Evolutionary conservation across 129 eudicot species (phyloP).

Genomic region (Flaveria ramosissima): DNA sequence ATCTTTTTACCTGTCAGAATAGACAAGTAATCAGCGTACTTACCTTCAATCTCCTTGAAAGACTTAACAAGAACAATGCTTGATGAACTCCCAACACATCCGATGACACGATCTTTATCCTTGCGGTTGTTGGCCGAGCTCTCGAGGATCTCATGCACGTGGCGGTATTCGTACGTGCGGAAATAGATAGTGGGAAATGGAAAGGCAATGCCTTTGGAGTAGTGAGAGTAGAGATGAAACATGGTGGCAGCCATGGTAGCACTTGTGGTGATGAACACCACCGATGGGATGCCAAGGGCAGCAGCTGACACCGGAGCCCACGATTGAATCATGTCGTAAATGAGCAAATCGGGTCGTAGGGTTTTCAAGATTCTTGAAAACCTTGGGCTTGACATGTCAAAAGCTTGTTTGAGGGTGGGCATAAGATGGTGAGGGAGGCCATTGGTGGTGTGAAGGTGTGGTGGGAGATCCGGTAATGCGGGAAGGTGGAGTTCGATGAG

Average conservation of each 20-base stretch:
- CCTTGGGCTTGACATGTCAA: constrained; percentile 17
- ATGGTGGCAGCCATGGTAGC: constrained; percentile 25
- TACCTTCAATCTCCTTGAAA: constrained; percentile 18
- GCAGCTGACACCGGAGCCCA: constrained; percentile 35
- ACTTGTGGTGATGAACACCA: constrained; percentile 33
- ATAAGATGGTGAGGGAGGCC: constrained; percentile 40
- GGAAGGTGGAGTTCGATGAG: constrained; percentile 26
- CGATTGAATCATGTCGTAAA: constrained; percentile 32
- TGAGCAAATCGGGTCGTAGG: constrained; percentile 37
- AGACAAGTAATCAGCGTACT: constrained; percentile 3
- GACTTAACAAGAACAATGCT: constrained; percentile 22
- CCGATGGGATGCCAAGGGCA: constrained; percentile 25
- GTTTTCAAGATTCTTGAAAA: constrained; percentile 24
- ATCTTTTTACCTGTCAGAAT: neutral
- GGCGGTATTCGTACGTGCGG: neutral
- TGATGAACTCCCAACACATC: constrained; percentile 10
- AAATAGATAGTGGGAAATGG: constrained; percentile 9
- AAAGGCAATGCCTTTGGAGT: neutral
- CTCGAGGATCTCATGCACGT: constrained; percentile 10
- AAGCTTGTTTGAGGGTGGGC: constrained; percentile 39
- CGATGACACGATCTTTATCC: constrained; percentile 25
- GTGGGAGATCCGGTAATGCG: neutral
- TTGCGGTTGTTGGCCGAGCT: constrained; percentile 20
- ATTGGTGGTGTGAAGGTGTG: constrained; percentile 32
- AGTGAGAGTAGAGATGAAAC: constrained; percentile 22